A percentile compares a stretch with the other conserved stretches of the same genome.
Conservation (phyloP, 2,329 filamentous ascomycete species). For the Zymoseptoria passerinii region DNA sequence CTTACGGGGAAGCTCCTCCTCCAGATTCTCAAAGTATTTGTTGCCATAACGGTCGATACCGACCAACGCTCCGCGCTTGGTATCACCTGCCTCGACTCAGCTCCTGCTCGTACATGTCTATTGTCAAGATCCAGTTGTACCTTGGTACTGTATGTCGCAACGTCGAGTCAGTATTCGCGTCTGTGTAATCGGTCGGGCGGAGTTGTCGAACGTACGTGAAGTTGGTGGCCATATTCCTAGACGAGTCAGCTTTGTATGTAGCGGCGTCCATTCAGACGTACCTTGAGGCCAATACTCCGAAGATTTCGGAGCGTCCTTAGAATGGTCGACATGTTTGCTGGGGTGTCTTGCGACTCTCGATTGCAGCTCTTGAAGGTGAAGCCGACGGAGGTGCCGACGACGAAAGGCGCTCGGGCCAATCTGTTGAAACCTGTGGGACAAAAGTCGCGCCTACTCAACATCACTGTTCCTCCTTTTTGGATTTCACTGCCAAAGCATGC, state of each 20-base stretch:
- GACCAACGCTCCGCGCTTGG: slow-evolving; percentile 82
- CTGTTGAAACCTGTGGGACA: neutral
- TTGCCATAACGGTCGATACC: slow-evolving; percentile 87
- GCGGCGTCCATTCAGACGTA: slow-evolving; percentile 31
- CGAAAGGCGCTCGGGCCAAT: neutral
- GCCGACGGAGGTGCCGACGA: neutral
- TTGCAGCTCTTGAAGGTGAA: neutral
- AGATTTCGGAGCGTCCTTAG: slow-evolving; percentile 78
- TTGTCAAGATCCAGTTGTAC: slow-evolving; percentile 17
- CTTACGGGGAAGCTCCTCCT: slow-evolving; percentile 83
- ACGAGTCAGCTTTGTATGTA: slow-evolving; percentile 25
- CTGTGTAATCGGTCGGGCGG: slow-evolving; percentile 5
- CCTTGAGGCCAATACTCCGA: slow-evolving; percentile 81
- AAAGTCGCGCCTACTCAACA: neutral
- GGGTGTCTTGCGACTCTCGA: slow-evolving; percentile 7
- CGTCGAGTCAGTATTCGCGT: slow-evolving; percentile 11
- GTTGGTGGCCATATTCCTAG: slow-evolving; percentile 83
- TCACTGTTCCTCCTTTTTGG: neutral
- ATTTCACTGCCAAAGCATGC: slow-evolving; percentile 8
- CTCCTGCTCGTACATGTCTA: slow-evolving; percentile 5
- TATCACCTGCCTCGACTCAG: slow-evolving; percentile 63
- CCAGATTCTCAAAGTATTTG: slow-evolving; percentile 91
- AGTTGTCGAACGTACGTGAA: slow-evolving; percentile 61
- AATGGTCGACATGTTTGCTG: slow-evolving; percentile 75
- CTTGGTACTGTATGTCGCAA: slow-evolving; percentile 27